Percentiles rank a stretch among this genome's conserved stretches.
Evolutionary conservation across 2,329 filamentous ascomycete species (phyloP).

Genomic region (Fusarium tanahbumbuense): DNA sequence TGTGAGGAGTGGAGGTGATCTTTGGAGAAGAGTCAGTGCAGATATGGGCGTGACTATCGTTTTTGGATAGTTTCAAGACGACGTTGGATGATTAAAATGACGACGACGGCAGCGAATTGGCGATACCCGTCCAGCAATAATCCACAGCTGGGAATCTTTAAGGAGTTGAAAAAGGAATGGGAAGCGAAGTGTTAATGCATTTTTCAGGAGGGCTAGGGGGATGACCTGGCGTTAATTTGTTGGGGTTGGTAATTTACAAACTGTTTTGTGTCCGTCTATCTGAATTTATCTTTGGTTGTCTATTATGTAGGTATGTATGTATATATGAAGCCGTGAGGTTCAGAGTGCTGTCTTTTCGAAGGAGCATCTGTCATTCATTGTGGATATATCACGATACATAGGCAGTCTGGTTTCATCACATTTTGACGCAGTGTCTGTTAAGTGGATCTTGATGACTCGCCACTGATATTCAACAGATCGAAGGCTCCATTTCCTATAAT

Average conservation of each 20-base stretch:
- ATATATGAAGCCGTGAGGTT: neutral
- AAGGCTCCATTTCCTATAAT: conserved; percentile 6
- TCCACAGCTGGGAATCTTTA: conserved; percentile 30
- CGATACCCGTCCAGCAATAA: conserved; percentile 42
- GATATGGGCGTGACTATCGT: conserved; percentile 70
- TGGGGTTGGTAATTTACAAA: conserved; percentile 16
- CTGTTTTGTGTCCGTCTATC: conserved; percentile 3
- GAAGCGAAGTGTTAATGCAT: conserved; percentile 24
- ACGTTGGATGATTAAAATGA: conserved; percentile 15
- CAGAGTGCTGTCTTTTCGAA: neutral
- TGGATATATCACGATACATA: neutral
- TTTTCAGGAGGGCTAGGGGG: conserved; percentile 17
- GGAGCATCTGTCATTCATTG: neutral
- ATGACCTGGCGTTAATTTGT: conserved; percentile 31
- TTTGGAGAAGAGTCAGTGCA: conserved; percentile 68
- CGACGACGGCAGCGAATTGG: conserved; percentile 22
- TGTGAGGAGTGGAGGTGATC: conserved; percentile 50
- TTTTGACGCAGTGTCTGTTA: conserved; percentile 17
- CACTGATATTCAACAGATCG: conserved; percentile 25
- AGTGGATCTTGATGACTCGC: conserved; percentile 32
- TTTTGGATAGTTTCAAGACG: conserved; percentile 56
- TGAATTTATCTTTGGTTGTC: neutral
- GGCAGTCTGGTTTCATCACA: neutral
- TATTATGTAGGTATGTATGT: neutral
- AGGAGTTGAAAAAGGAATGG: conserved; percentile 42